Conservation (phyloP, 2,329 filamentous ascomycete genomes). For the Daldinia eschscholtzii region DNA sequence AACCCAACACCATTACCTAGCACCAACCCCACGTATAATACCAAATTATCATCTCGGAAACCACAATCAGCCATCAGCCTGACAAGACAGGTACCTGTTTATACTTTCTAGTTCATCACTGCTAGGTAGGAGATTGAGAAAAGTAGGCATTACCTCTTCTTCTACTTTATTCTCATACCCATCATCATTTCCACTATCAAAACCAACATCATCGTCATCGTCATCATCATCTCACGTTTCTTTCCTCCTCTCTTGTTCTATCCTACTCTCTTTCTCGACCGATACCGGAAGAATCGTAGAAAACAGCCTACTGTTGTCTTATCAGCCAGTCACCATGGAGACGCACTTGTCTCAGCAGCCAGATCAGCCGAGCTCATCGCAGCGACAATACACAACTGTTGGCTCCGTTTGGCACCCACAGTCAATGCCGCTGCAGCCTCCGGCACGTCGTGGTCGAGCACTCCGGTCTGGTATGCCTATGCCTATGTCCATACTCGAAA, state of each 20-base stretch:
- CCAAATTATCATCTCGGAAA: neutral
- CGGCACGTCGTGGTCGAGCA: slow-evolving; percentile 63
- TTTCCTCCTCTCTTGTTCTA: slow-evolving; percentile 3
- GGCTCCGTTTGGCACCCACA: slow-evolving; percentile 68
- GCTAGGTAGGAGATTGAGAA: neutral
- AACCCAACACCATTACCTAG: neutral
- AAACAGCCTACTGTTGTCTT: neutral
- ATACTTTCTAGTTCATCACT: neutral
- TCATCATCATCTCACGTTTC: slow-evolving; percentile 15
- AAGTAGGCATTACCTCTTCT: slow-evolving; percentile 3
- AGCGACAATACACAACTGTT: slow-evolving; percentile 64
- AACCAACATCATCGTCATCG: neutral
- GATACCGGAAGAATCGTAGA: neutral
- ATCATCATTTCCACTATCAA: slow-evolving; percentile 12
- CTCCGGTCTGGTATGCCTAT: slow-evolving; percentile 57
- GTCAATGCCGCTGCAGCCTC: slow-evolving; percentile 63
- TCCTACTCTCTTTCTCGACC: neutral
- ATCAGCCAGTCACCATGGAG: slow-evolving; percentile 30
- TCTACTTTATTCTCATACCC: slow-evolving; percentile 4
- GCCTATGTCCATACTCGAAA: slow-evolving; percentile 53
- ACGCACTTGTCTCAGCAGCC: slow-evolving; percentile 11
- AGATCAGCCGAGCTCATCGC: slow-evolving; percentile 10
- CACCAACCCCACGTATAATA: neutral
- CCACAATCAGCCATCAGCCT: neutral
- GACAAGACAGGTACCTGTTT: neutral